Evolutionary conservation across 768 basidiomycete genomes (phyloP).

Genomic region (Mycena polygramma): DNA sequence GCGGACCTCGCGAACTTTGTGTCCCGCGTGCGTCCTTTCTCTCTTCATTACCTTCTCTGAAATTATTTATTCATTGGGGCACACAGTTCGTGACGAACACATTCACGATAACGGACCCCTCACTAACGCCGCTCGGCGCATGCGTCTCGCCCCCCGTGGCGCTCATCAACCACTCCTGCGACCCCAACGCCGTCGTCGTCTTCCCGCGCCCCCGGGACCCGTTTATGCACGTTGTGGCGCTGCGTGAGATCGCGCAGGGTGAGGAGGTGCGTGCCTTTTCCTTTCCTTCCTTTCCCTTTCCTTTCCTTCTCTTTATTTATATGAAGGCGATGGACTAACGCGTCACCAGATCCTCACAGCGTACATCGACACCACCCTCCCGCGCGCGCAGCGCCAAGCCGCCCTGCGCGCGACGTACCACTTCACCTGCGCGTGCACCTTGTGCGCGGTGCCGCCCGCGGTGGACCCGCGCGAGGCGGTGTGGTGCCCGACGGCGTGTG

Average conservation of each 20-base stretch:
- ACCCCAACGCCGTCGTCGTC: conserved; percentile 91
- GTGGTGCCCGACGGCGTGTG: conserved; percentile 77
- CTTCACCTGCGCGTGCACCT: conserved; percentile 78
- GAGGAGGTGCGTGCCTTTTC: conserved; percentile 73
- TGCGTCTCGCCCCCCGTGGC: conserved; percentile 87
- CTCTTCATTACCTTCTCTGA: background rate
- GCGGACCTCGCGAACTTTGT: conserved; percentile 78
- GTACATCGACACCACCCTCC: conserved; percentile 89
- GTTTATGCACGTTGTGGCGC: conserved; percentile 77
- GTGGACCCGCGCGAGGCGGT: conserved; percentile 79
- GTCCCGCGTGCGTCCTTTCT: conserved; percentile 67
- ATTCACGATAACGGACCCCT: conserved; percentile 84
- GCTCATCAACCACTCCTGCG: conserved; percentile 89
- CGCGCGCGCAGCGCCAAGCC: conserved; percentile 64
- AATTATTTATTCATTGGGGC: background rate
- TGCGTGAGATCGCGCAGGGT: conserved; percentile 70
- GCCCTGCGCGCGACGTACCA: conserved; percentile 80
- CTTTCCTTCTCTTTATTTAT: too few species aligned
- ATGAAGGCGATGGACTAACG: background rate
- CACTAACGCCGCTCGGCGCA: conserved; percentile 85
- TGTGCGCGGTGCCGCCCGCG: conserved; percentile 57
- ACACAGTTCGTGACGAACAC: conserved; percentile 91
- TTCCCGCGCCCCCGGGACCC: conserved; percentile 82
- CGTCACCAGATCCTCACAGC: conserved; percentile 79
- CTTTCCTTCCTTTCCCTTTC: background rate